Evolutionary conservation across 495 filamentous ascomycete species (phyloP), one percentile per base, ranked within the genome.

Genomic region (Pyrenopolyporus hunteri): DNA sequence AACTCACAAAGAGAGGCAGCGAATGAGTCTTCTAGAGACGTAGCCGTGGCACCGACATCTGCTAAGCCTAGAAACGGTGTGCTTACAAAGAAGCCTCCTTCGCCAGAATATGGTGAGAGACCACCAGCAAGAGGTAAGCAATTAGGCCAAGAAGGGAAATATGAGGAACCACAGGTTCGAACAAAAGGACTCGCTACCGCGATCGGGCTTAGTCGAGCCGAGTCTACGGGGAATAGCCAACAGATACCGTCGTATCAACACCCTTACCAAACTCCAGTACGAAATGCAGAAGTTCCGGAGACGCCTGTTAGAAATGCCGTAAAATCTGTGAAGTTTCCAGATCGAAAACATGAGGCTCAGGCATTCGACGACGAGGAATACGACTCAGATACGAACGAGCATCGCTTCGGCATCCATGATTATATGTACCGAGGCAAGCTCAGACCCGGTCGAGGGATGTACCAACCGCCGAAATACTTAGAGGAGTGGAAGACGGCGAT

Each of bases 401-500:
- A 65, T 43, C 64, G 64, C 6, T 70, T 78, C 44, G 78, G 74
- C 32, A 49, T 83, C 26, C 73, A 78, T 19, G 66, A 81, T 28
- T 80, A 81, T 57, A 71, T 73, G 53, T 69, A 72, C 20, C 73
- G 71, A 35, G 71, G 80, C 32, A 76, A 78, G 28, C 56, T 75
- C 22, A 61, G 59, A 16, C 74, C 76, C 13, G 77, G 75, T 46
- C 70, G 73, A 37, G 75, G 75, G 6, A 67, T 79, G 14, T 82
- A 81, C 62, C 69, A 75, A 37, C 74, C 78, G 17, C 75, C 77
- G 0, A 63, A 62, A 50, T 79, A 79, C 33, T 68, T 85, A 8
- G 78, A 85, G 44, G 85, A 87, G 67, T 87, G 85, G 85, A 82
- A 77, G 66, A 78, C 78, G 43, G 82, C 74, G 25, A 80, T 78